Percentiles rank a stretch among this genome's conserved stretches.
These are phyloP conservation scores for Pleurozium schreberi DNA, from an alignment of 225 moss, liverwort and hornwort genomes.

Conservation along the genomic window DNA sequence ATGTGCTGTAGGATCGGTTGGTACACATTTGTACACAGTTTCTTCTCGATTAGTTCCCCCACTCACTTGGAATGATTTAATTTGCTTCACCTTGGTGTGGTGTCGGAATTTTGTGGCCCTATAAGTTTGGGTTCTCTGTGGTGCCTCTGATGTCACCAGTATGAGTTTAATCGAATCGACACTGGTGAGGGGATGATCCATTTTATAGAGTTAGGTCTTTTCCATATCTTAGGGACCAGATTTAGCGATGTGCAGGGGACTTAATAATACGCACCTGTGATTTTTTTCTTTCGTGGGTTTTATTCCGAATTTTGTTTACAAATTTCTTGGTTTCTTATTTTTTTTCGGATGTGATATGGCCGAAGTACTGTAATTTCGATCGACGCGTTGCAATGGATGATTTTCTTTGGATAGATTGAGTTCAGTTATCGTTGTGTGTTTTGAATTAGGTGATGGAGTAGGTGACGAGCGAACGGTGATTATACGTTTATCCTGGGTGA, in stretches of 20 bases:
- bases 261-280: not conserved
- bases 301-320: not conserved
- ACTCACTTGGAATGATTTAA: not conserved
- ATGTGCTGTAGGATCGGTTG: conserved; percentile 1
- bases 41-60: not conserved
- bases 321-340: not conserved
- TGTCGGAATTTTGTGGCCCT: not conserved
- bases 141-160: not conserved
- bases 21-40: conserved; percentile 49
- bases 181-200: not conserved
- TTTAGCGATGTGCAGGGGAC: not conserved
- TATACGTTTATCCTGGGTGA: no score
- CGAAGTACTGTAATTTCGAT: no score
- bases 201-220: not conserved
- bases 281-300: not conserved
- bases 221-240: not conserved
- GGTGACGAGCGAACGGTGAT: no score
- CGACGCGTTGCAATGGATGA: not conserved
- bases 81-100: not conserved
- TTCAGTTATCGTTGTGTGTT: not conserved
- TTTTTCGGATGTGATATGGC: no score
- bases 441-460: no score
- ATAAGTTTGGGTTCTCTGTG: not conserved
- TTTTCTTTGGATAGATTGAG: no score
- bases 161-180: not conserved